These are phyloP conservation scores for Hirsutella minnesotensis DNA, from an alignment of 2,329 filamentous ascomycete genomes.

Conservation along the genomic window DNA sequence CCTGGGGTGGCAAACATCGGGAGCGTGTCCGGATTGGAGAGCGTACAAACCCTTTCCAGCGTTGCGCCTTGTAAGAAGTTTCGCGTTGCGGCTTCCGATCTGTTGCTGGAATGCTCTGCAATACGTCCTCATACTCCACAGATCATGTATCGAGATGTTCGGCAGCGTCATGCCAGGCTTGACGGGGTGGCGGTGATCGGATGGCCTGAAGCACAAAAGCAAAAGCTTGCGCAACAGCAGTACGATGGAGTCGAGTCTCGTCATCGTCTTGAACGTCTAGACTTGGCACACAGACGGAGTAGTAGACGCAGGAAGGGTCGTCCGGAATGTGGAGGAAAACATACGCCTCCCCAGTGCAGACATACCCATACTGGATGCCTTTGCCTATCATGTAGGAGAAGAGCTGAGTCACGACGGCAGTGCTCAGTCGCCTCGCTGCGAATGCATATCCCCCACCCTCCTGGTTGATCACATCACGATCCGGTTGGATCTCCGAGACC, in stretches of 20 bases:
- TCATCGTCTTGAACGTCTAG: conserved; percentile 21
- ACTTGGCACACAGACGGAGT: conserved; percentile 18
- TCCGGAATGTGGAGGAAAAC: conserved; percentile 22
- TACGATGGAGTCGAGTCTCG: conserved; percentile 21
- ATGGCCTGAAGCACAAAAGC: conserved; percentile 24
- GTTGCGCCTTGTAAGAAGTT: too few relatives aligned
- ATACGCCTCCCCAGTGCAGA: conserved; percentile 20
- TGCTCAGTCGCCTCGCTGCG: conserved; percentile 14
- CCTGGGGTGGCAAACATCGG: too few relatives aligned
- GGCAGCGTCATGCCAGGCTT: conserved; percentile 17
- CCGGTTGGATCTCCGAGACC: conserved; percentile 19
- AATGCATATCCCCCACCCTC: conserved; percentile 18
- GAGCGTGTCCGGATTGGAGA: too few relatives aligned
- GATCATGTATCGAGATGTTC: too few relatives aligned
- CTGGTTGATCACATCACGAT: conserved; percentile 19
- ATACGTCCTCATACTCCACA: too few relatives aligned
- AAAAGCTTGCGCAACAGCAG: conserved; percentile 25
- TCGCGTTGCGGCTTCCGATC: too few relatives aligned
- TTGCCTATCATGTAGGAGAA: conserved; percentile 6
- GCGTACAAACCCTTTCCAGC: too few relatives aligned
- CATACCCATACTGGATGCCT: conserved; percentile 13
- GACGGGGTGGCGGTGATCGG: conserved; percentile 11
- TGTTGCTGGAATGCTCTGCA: too few relatives aligned
- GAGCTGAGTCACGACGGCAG: conserved; percentile 25
- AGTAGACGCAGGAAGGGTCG: conserved; percentile 20